Conservation (phyloP, 495 filamentous ascomycete genomes). For the Lophiostoma macrostomum region DNA sequence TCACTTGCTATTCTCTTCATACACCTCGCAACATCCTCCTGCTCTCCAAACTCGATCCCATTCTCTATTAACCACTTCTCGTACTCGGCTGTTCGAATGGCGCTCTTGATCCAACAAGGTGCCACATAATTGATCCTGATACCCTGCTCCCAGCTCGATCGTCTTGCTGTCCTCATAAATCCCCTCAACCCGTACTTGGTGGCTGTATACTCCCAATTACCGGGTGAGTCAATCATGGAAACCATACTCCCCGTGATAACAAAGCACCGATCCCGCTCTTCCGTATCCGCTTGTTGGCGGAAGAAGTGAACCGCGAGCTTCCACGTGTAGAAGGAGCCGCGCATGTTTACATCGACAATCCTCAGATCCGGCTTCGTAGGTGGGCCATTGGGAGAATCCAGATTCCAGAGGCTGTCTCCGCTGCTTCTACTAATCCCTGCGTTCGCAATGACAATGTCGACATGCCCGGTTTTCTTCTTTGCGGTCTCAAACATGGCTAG, state of each 20-base stretch:
- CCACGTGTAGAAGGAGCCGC: constrained; percentile 1
- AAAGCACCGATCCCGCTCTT: constrained; percentile 2
- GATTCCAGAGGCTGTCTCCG: constrained; percentile 6
- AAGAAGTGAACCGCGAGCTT: constrained; percentile 6
- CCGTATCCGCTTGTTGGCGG: not conserved
- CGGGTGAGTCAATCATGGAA: constrained; percentile 1
- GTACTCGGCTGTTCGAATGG: constrained; percentile 1
- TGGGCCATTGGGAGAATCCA: not conserved
- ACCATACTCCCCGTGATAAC: constrained; percentile 9
- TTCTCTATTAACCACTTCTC: not conserved
- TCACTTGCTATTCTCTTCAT: constrained; percentile 1
- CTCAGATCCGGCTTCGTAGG: constrained; percentile 3
- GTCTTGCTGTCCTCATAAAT: not conserved
- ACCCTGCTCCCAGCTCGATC: constrained; percentile 4
- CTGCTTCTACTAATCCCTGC: not conserved
- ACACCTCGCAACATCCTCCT: constrained; percentile 2
- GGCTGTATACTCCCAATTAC: constrained; percentile 5
- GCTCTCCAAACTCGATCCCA: constrained; percentile 6
- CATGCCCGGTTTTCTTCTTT: not conserved
- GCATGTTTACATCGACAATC: constrained; percentile 2
- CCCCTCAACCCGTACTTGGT: constrained; percentile 7
- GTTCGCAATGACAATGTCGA: constrained; percentile 4
- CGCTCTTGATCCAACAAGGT: constrained; percentile 9
- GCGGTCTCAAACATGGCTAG: not conserved
- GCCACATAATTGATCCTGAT: constrained; percentile 8